Percentiles rank a stretch among this genome's conserved stretches.
Conservation (phyloP, 1,284 basidiomycete species). For the Heterobasidion parviporum region DNA sequence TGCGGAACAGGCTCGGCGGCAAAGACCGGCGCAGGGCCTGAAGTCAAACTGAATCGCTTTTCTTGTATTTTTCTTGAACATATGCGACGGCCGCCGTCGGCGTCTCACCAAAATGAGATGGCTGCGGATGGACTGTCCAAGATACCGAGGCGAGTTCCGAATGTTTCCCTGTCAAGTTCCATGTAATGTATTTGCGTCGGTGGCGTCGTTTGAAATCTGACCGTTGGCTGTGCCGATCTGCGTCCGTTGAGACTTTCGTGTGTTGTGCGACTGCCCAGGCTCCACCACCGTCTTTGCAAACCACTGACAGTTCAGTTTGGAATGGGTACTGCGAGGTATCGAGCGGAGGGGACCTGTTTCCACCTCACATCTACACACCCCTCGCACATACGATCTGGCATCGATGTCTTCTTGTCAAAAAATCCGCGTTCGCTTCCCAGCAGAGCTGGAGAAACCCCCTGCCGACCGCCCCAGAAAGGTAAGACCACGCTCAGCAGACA, state of each 20-base stretch:
- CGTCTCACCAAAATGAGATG: neutral
- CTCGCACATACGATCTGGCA: slow-evolving; percentile 2
- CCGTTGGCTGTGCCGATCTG: neutral
- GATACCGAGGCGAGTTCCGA: neutral
- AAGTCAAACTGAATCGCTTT: neutral
- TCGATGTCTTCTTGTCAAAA: slow-evolving; percentile 1
- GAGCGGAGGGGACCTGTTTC: neutral
- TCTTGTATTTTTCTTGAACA: too few relatives aligned
- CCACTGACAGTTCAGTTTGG: too few relatives aligned
- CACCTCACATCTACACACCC: neutral
- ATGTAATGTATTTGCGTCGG: neutral
- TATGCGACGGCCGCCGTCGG: too few relatives aligned
- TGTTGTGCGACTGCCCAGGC: neutral
- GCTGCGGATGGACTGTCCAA: neutral
- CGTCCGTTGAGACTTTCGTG: neutral
- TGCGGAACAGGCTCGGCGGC: slow-evolving; percentile 1
- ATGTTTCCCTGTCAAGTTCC: neutral
- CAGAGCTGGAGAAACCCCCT: slow-evolving; percentile 18
- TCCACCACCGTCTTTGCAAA: too few relatives aligned
- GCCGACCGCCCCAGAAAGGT: slow-evolving; percentile 21
- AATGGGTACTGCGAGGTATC: too few relatives aligned
- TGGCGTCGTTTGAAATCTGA: neutral
- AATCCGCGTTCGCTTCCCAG: slow-evolving; percentile 18
- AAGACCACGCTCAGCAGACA: slow-evolving; percentile 6
- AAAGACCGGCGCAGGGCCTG: neutral